Conservation (phyloP, 2,329 filamentous ascomycete species). For the Dendryphion nanum region DNA sequence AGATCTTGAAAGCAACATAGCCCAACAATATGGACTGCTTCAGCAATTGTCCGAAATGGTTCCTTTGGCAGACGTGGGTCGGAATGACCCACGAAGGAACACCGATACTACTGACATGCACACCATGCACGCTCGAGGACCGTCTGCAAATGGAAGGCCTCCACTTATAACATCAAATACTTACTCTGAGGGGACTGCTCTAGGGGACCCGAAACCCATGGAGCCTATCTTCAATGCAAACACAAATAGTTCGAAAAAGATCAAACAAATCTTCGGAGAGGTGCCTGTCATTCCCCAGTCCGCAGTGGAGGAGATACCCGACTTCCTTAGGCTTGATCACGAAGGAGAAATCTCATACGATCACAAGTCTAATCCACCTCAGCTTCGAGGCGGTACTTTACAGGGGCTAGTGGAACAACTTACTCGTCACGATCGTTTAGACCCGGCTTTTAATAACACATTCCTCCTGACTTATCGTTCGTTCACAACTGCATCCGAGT, state of each 20-base stretch:
- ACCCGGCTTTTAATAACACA: conserved; percentile 94
- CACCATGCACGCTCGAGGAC: conserved; percentile 25
- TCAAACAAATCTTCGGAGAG: conserved; percentile 53
- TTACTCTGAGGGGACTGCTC: conserved; percentile 57
- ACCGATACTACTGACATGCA: conserved; percentile 38
- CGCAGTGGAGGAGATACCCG: conserved; percentile 72
- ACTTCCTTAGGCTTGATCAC: conserved; percentile 81
- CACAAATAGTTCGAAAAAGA: conserved; percentile 46
- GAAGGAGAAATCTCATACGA: conserved; percentile 91
- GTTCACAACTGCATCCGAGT: conserved; percentile 84
- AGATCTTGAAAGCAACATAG: conserved; percentile 81
- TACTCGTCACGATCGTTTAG: conserved; percentile 91
- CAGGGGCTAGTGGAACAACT: conserved; percentile 90
- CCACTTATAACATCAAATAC: conserved; percentile 60
- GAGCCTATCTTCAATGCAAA: conserved; percentile 35
- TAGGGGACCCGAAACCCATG: conserved; percentile 27
- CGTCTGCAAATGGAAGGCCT: conserved; percentile 38
- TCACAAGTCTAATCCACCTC: conserved; percentile 69
- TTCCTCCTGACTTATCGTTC: conserved; percentile 96
- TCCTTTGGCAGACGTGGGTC: conserved; percentile 41
- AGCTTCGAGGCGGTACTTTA: conserved; percentile 85
- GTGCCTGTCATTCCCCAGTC: conserved; percentile 47
- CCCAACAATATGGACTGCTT: conserved; percentile 83
- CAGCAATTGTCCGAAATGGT: conserved; percentile 84
- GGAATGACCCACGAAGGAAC: conserved; percentile 40